A percentile compares a stretch with the other conserved stretches of the same genome.
phyloP scores from a whole-genome alignment of 495 filamentous ascomycete genomes.

The Polyplosphaeria fusca region DNA sequence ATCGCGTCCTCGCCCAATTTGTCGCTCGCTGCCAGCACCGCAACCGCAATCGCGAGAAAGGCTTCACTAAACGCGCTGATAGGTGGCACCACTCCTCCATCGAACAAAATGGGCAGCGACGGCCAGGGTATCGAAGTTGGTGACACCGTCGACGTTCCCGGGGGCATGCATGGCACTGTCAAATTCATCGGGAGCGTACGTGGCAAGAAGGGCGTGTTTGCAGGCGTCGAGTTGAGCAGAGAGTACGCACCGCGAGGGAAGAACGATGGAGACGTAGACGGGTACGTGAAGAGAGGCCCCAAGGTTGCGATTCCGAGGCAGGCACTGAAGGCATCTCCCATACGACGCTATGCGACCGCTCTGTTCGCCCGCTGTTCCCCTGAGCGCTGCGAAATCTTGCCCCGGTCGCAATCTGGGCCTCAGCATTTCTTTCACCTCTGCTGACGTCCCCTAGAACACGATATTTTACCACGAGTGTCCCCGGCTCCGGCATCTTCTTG shows the following conservation, averaged over 20 bases:
- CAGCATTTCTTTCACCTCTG: too few species aligned
- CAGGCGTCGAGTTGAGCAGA: conserved; percentile 84
- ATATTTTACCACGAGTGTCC: conserved; percentile 78
- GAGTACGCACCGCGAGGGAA: conserved; percentile 83
- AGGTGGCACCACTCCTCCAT: conserved; percentile 47
- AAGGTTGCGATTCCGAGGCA: neutral
- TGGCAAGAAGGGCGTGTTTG: conserved; percentile 88
- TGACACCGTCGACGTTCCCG: conserved; percentile 89
- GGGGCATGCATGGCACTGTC: conserved; percentile 86
- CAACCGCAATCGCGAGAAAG: conserved; percentile 59
- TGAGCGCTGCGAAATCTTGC: too few species aligned
- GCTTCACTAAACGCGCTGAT: conserved; percentile 63
- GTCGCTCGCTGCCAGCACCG: conserved; percentile 42
- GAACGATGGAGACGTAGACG: conserved; percentile 95
- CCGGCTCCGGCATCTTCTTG: conserved; percentile 89
- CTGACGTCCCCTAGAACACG: conserved; percentile 54
- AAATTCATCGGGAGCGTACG: conserved; percentile 84
- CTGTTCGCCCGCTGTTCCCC: too few species aligned
- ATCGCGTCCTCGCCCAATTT: conserved; percentile 61
- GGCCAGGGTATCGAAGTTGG: conserved; percentile 68
- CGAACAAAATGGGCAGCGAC: conserved; percentile 42
- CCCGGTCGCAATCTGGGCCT: too few species aligned
- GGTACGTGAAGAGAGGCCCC: conserved; percentile 49
- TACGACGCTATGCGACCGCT: too few species aligned
- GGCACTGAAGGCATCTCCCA: neutral